Base-by-base conservation (phyloP, 169 alveolate genomes). In the Plasmodium vinckei region DNA sequence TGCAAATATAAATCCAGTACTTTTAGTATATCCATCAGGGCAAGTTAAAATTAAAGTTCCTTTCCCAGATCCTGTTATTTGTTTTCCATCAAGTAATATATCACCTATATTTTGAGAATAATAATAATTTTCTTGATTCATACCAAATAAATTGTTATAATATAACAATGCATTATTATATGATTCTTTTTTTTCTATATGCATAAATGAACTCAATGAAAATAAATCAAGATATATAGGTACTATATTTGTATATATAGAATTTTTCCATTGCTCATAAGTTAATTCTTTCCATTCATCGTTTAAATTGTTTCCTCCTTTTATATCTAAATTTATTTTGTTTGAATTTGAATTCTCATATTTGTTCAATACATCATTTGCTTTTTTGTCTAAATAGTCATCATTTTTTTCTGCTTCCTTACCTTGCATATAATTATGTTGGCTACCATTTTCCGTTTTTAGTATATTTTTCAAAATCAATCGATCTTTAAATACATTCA, bases 31-130 rank as follows among this genome's bases (percentile, higher is more conserved):
- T 0, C 88, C 88, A 64, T 63, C 77, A n/a, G 88, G 88, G 27
- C 88, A 77, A 63, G 77, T 63, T 61, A 77, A 77, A 77, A 64
- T 64, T 47, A 77, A 68, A 25, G 88, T 63, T n/a, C 88, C 88
- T 77, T 77, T 77, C 17, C 60, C 57, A 21, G 77, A 77, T 25
- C 88, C 88, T 12, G 88, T 77, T 25, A 77, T 63, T 65, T 77
- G 88, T 21, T 64, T 64, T 17, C 88, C 88, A 57, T 77, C 77
- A 9, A 75, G 53, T 23, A 77, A 56, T 19, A 77, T 75, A 64
- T 77, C 70, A 13, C 47, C 61, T 63, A 77, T 77, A 46, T 77
- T 51, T 51, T 57, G 59, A 5, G 88, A 77, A 23, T 63, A 69
- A 56, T 77, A 77, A 13, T 51, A 77, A 53, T 64, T 77, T 61